Evolutionary conservation across 768 basidiomycete species (phyloP), one percentile per base, ranked within the genome.

Genomic region (Sporobolomyces phaffii): DNA sequence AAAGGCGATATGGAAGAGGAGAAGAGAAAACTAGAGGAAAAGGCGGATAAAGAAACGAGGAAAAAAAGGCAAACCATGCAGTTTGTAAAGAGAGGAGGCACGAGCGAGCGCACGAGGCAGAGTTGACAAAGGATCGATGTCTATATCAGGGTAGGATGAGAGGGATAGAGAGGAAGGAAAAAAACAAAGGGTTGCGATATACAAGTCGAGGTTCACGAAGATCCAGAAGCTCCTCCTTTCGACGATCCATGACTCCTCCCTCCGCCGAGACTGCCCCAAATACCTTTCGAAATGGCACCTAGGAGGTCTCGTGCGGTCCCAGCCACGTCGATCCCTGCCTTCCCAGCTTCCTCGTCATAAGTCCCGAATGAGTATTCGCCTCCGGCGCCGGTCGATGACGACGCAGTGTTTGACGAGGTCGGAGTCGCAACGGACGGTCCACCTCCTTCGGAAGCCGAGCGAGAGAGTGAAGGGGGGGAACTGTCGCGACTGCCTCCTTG

Each of bases 231-330:
- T 38, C n/a, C n/a, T n/a, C n/a, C n/a, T n/a, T n/a, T n/a, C n/a
- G n/a, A n/a, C n/a, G n/a, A n/a, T n/a, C n/a, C n/a, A n/a, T n/a
- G n/a, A n/a, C n/a, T n/a, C n/a, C n/a, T n/a, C n/a, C n/a, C n/a
- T n/a, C n/a, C n/a, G n/a, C n/a, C n/a, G n/a, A n/a, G n/a, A n/a
- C n/a, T n/a, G n/a, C 60, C 59, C 70, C 70, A 72, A 17, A 72
- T 54, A 8, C 70, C 66, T 60, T 67, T 68, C 29, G 43, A 43
- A 24, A 72, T 43, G 2, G 71, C 71, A 5, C 71, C 71, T 6
- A 72, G 20, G 17, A 72, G n/a, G 48, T 72, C 71, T 3, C 67
- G 38, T 18, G 66, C 67, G 11, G 70, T 68, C 5, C 66, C 66
- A 13, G 60, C 70, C 1, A 72, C 61, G 11, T 72, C 64, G 8